Base-by-base conservation (phyloP, 1,139 yeast genomes). In the Candida labiduridarum region DNA sequence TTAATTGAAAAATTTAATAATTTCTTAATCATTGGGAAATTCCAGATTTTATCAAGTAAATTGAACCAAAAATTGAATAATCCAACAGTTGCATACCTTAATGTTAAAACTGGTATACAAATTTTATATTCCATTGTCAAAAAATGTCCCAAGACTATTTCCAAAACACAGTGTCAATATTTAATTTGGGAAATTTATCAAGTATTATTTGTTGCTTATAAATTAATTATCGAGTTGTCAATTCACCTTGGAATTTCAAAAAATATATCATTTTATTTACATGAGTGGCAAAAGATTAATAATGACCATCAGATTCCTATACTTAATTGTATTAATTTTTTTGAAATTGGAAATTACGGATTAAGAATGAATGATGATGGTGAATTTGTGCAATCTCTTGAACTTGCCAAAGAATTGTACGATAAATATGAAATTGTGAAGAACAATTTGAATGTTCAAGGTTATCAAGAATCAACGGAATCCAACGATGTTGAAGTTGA, bases 171-270 rank as follows among this genome's bases (percentile, higher is more conserved):
- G 4, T 55, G 56, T 46, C 60, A 68, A 48, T 52, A 61, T 14
- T 57, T 76, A 3, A 70, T 71, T 51, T 67, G 84, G 65, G 67
- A 65, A 38, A 64, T 79, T 1, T 63, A 73, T 0, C 53, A 55
- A 1, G 56, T 66, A 25, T 59, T 83, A 33, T 60, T 71, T 10
- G 60, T 64, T 4, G 55, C 78, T 5, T 78, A 78, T 57, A 61
- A 63, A 14, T 50, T 53, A 10, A 60, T 80, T 22, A 63, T 83
- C 31, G 63, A 68, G 2, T 57, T 68, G 1, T 69, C 73, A 49
- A 65, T 71, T 18, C 72, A 70, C 41, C 58, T 82, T 43, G 89
- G 90, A 0, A 58, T 82, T 2, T 68, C 83, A 0, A 80, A 80
- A 54, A 89, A 84, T 49, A 69, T 80, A 39, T 69, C 71, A 3